Evolutionary conservation across 2,329 filamentous ascomycete genomes (phyloP).

Genomic region (Teratosphaeria epicoccoides): DNA sequence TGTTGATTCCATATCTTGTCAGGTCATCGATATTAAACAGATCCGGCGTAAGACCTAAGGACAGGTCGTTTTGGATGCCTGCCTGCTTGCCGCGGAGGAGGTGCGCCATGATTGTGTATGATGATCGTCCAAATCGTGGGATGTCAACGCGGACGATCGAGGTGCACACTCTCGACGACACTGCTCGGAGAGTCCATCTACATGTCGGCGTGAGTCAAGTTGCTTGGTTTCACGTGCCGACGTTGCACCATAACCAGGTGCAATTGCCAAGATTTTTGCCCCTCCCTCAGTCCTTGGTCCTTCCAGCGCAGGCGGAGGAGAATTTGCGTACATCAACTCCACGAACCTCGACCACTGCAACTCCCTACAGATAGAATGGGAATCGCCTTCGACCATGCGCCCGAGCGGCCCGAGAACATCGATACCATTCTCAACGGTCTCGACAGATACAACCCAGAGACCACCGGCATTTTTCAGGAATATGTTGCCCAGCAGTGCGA

Average conservation of each 20-base stretch:
- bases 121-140: too few species aligned
- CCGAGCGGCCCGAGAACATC: constrained; percentile 85
- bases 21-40: constrained; percentile 75
- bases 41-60: constrained; percentile 64
- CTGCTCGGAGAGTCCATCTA: not conserved
- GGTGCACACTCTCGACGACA: not conserved
- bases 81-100: constrained; percentile 89
- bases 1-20: constrained; percentile 63
- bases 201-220: not conserved
- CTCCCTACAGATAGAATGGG: constrained; percentile 28
- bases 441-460: constrained; percentile 97
- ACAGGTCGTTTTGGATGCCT: constrained; percentile 85
- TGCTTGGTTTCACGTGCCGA: not conserved
- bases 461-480: constrained; percentile 82
- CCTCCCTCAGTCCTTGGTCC: too few species aligned
- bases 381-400: constrained; percentile 69
- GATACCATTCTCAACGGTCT: constrained; percentile 90
- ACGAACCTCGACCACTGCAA: not conserved
- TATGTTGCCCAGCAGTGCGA: constrained; percentile 95
- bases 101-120: constrained; percentile 54
- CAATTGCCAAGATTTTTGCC: not conserved
- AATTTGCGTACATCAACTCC: too few species aligned
- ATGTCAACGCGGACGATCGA: not conserved
- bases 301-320: too few species aligned
- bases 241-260: too few species aligned